These are phyloP conservation scores for Phaeosphaeria sp. DNA, from an alignment of 2,329 filamentous ascomycete genomes.

Conservation along the genomic window DNA sequence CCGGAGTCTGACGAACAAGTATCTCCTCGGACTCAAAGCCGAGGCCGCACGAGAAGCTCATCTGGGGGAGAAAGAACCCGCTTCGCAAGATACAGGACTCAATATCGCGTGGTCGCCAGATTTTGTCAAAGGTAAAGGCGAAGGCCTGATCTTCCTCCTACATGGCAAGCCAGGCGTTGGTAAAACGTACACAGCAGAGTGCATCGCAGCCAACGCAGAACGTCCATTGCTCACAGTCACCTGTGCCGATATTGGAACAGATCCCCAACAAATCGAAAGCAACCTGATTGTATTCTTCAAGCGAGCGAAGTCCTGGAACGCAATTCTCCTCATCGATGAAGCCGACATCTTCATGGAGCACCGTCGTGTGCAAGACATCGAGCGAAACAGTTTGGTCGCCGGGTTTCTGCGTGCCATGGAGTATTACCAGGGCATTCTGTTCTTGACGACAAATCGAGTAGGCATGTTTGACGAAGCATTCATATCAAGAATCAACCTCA, in stretches of 20 bases:
- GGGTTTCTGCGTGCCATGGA: conserved; percentile 46
- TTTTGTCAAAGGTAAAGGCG: conserved; percentile 34
- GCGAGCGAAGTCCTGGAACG: conserved; percentile 26
- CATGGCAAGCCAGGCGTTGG: conserved; percentile 96
- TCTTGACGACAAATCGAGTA: conserved; percentile 42
- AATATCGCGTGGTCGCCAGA: conserved; percentile 2
- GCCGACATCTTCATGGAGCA: conserved; percentile 49
- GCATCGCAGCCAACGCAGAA: conserved; percentile 28
- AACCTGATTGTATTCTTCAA: conserved; percentile 22
- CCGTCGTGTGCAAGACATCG: conserved; percentile 35
- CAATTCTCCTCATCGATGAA: conserved; percentile 45
- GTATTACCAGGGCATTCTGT: conserved; percentile 50
- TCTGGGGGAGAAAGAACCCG: neutral
- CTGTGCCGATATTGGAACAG: conserved; percentile 22
- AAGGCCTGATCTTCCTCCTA: conserved; percentile 37
- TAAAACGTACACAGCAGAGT: conserved; percentile 73
- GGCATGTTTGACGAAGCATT: conserved; percentile 84
- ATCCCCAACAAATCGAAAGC: conserved; percentile 14
- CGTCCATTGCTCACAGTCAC: conserved; percentile 30
- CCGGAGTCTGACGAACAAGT: neutral
- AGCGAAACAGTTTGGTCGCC: conserved; percentile 41
- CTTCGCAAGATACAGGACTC: neutral
- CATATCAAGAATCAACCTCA: conserved; percentile 77
- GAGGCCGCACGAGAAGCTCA: neutral
- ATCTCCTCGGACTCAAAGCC: neutral